A percentile compares a stretch with the other conserved stretches of the same genome.
Evolutionary conservation across 2,329 filamentous ascomycete genomes (phyloP).

Genomic region (Colletotrichum scovillei): DNA sequence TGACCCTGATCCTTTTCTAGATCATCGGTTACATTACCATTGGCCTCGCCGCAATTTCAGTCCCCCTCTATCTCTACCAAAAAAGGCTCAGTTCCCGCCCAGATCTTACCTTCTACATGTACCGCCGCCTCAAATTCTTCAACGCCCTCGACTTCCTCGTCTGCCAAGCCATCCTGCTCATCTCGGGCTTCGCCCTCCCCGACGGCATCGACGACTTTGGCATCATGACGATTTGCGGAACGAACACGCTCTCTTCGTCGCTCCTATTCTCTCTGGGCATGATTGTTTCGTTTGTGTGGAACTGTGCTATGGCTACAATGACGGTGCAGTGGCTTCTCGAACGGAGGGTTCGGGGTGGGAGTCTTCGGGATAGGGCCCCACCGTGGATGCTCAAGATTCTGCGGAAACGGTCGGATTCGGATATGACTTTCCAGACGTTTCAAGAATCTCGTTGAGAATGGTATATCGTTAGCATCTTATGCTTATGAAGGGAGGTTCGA

Average conservation of each 20-base stretch:
- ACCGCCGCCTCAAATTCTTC: constrained; percentile 23
- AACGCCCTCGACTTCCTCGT: constrained; percentile 24
- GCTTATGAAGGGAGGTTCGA: no score
- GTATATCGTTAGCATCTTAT: no score
- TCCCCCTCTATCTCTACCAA: constrained; percentile 29
- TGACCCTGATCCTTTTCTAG: not conserved
- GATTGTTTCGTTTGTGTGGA: constrained; percentile 31
- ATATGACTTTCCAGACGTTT: not conserved
- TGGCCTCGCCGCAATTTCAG: constrained; percentile 3
- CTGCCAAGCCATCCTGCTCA: constrained; percentile 29
- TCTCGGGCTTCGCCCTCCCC: constrained; percentile 30
- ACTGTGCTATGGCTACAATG: constrained; percentile 33
- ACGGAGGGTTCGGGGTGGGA: constrained; percentile 15
- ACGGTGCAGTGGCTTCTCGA: constrained; percentile 30
- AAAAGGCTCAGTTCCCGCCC: constrained; percentile 10
- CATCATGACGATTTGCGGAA: constrained; percentile 26
- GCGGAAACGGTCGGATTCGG: constrained; percentile 1
- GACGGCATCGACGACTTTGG: constrained; percentile 32
- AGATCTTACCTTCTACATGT: constrained; percentile 26
- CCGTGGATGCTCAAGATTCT: constrained; percentile 31
- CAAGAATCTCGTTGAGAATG: not conserved
- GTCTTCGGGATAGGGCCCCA: constrained; percentile 13
- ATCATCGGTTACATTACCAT: constrained; percentile 21
- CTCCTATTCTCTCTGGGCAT: constrained; percentile 31
- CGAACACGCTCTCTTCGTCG: constrained; percentile 13